Evolutionary conservation across 2,329 filamentous ascomycete genomes (phyloP).

Genomic region (Alternaria sp.): DNA sequence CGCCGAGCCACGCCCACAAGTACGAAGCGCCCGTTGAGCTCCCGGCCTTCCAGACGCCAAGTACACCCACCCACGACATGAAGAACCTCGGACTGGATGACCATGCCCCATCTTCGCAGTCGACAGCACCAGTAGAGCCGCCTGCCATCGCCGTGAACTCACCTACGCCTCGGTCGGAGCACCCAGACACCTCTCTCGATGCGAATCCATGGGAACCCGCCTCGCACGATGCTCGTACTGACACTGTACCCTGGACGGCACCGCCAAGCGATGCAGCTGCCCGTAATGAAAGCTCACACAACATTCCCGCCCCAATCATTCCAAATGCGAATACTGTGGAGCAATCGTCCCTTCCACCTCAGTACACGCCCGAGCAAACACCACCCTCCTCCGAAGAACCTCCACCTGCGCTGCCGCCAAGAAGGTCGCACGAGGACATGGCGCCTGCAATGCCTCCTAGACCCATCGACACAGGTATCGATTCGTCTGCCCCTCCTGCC

Average conservation of each 20-base stretch:
- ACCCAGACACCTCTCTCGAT: conserved; percentile 31
- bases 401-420: conserved; percentile 42
- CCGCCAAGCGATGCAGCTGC: background rate
- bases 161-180: conserved; percentile 24
- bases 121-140: conserved; percentile 30
- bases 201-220: conserved; percentile 38
- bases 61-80: conserved; percentile 47
- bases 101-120: conserved; percentile 14
- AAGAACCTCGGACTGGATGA: conserved; percentile 46
- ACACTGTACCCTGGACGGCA: background rate
- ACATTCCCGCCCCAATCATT: conserved; percentile 33
- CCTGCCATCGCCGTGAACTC: conserved; percentile 38
- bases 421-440: conserved; percentile 43
- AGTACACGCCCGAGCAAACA: conserved; percentile 7
- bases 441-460: conserved; percentile 45
- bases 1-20: conserved; percentile 31
- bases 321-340: conserved; percentile 33
- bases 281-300: conserved; percentile 20
- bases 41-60: conserved; percentile 50
- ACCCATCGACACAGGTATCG: conserved; percentile 33
- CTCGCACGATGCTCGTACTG: background rate
- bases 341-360: conserved; percentile 17
- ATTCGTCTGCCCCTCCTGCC: conserved; percentile 23
- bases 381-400: conserved; percentile 22
- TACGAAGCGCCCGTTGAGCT: conserved; percentile 50